These are phyloP conservation scores for Picea abies DNA, from an alignment of 83 land plant genomes.

Conservation along the genomic window DNA sequence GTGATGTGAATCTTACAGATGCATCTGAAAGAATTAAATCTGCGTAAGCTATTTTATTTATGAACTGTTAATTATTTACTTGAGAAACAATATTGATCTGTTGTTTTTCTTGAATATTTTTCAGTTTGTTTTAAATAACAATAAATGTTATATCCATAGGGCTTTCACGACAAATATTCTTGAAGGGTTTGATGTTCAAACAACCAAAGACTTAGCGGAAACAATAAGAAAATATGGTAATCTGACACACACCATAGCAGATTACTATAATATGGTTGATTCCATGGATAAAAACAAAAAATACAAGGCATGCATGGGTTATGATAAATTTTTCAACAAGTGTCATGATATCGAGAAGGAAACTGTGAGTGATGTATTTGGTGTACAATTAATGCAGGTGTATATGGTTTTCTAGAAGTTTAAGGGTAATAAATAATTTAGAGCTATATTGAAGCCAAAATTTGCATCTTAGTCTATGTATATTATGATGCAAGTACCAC, in stretches of 20 bases:
- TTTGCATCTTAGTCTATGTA: too few relatives aligned
- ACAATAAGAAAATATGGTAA: slow-evolving; percentile 80
- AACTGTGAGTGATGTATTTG: slow-evolving; percentile 87
- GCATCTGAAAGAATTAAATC: slow-evolving; percentile 89
- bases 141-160: slow-evolving; percentile 37
- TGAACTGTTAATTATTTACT: neutral
- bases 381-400: slow-evolving; percentile 95
- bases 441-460: too few relatives aligned
- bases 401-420: neutral
- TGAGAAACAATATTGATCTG: neutral
- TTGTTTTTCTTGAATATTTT: neutral
- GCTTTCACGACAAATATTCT: slow-evolving; percentile 92
- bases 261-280: slow-evolving; percentile 42
- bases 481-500: too few relatives aligned
- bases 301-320: slow-evolving; percentile 48
- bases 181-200: slow-evolving; percentile 94
- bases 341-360: slow-evolving; percentile 83
- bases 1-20: slow-evolving; percentile 85
- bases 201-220: slow-evolving; percentile 73
- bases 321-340: slow-evolving; percentile 62
- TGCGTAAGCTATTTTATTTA: slow-evolving; percentile 59
- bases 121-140: neutral
- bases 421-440: too few relatives aligned
- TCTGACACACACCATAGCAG: slow-evolving; percentile 68
- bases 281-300: slow-evolving; percentile 20